Base-by-base conservation (phyloP, 129 eudicot species). In the Apium graveolens region DNA sequence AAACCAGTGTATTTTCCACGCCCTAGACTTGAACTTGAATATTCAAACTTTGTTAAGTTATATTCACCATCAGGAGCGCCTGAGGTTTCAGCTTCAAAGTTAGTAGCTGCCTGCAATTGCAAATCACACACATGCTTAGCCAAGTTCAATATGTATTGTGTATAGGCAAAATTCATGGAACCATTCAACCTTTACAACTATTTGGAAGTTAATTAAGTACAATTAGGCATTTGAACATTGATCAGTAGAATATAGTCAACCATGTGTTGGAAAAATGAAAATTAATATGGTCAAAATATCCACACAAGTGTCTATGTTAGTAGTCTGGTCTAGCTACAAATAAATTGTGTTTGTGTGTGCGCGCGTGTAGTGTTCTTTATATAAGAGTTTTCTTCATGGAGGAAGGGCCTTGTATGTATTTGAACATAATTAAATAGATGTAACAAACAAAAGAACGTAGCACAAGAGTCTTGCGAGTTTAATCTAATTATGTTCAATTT, bases 1-100 rank as follows among this genome's bases (percentile, higher is more conserved):
- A 81, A 88, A 92, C 98, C 98, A 86, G 83, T 77, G 55, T 89
- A 90, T 78, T 93, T 90, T 55, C 83, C 89, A 71, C 84, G 79
- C 27, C 78, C 87, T 55, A 83, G 76, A 85, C 86, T 87, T 26
- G 86, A 83, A 75, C 86, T 88, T 26, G 86, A 83, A 75, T 72
- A 82, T 31, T 81, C 91, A 49, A 80, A 80, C 82, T 81, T 90
- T 81, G 83, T 74, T 80, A 87, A 83, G 66, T 80, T 89, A 76
- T 75, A 93, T 71, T 82, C 91, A 46, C 87, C 80, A 79, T 81
- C 88, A 74, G 85, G 87, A 80, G 85, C 83, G 51, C 95, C 91
- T 43, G 93, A 80, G 34, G 85, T 62, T 75, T 91, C 93, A 69
- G 83, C 86, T 85, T 91, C 97, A 80, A 79, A 80, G 76, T 88